Conservation (phyloP, 768 basidiomycete genomes). For the Leccinum disarticulatum region DNA sequence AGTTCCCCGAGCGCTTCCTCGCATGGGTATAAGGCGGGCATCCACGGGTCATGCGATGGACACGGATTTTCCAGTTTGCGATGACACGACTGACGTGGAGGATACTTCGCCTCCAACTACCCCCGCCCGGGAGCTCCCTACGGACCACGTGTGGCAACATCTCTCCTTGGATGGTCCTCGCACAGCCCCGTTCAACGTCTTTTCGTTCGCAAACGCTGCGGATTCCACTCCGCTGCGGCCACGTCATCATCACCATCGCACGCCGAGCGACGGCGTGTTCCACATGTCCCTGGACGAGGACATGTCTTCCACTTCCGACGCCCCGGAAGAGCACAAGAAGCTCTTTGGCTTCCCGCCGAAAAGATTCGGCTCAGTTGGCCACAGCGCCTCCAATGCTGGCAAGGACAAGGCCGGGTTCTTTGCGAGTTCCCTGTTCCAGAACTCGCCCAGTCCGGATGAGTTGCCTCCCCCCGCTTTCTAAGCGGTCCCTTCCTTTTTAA, state of each 20-base stretch:
- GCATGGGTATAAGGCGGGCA: constrained; percentile 34
- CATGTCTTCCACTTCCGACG: constrained; percentile 40
- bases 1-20: constrained; percentile 35
- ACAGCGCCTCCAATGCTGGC: constrained; percentile 23
- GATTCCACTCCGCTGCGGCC: constrained; percentile 37
- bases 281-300: constrained; percentile 75
- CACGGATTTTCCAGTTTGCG: constrained; percentile 62
- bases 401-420: constrained; percentile 54
- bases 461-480: constrained; percentile 65
- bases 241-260: constrained; percentile 51
- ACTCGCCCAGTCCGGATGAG: constrained; percentile 82
- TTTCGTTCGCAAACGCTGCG: constrained; percentile 39
- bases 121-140: constrained; percentile 46
- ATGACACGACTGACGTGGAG: constrained; percentile 60
- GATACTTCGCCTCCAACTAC: constrained; percentile 49
- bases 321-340: constrained; percentile 39
- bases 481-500: constrained; percentile 38
- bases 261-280: constrained; percentile 76
- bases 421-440: constrained; percentile 83
- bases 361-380: constrained; percentile 31
- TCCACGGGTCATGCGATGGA: constrained; percentile 30
- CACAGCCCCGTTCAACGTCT: constrained; percentile 43
- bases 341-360: constrained; percentile 34
- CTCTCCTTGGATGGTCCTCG: constrained; percentile 42
- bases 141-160: constrained; percentile 33